phyloP scores from a whole-genome alignment of 1,139 yeast species.

The Taphrina pruni region DNA sequence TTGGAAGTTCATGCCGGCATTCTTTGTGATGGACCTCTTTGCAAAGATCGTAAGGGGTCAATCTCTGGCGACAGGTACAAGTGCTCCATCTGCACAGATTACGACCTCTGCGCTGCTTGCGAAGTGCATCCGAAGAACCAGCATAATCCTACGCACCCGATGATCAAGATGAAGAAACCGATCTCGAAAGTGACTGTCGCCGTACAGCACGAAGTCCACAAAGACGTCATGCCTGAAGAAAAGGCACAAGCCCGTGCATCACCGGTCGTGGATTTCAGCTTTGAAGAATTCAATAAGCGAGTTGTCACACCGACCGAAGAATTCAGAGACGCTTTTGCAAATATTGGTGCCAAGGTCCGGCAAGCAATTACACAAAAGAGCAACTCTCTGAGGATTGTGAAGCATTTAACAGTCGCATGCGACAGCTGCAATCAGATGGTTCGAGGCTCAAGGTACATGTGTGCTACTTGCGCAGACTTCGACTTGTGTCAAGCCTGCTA shows the following conservation, averaged over 20 bases:
- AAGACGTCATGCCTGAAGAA: neutral
- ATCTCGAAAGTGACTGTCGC: neutral
- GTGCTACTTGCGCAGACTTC: conserved; percentile 57
- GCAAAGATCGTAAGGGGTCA: conserved; percentile 46
- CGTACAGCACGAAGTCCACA: neutral
- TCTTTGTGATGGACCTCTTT: conserved; percentile 57
- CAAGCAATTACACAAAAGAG: conserved; percentile 5
- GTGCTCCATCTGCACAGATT: conserved; percentile 60
- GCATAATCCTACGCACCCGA: conserved; percentile 48
- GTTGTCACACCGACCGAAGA: conserved; percentile 7
- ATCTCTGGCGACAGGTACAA: conserved; percentile 59
- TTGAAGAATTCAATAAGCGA: neutral
- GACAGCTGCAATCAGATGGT: conserved; percentile 44
- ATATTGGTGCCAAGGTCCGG: conserved; percentile 17
- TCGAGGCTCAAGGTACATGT: conserved; percentile 57
- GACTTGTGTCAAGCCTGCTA: conserved; percentile 58
- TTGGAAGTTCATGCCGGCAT: conserved; percentile 46
- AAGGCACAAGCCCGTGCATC: neutral
- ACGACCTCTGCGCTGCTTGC: conserved; percentile 61
- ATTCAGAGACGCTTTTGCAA: conserved; percentile 13
- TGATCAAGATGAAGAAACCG: conserved; percentile 47
- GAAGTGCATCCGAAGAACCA: conserved; percentile 49
- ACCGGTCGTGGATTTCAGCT: neutral
- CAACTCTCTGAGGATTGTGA: conserved; percentile 5
- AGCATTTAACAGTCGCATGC: conserved; percentile 39